A percentile compares a stretch with the other conserved stretches of the same genome.
These are phyloP conservation scores for Corinectria fuckeliana DNA, from an alignment of 2,329 filamentous ascomycete species.

Conservation along the genomic window DNA sequence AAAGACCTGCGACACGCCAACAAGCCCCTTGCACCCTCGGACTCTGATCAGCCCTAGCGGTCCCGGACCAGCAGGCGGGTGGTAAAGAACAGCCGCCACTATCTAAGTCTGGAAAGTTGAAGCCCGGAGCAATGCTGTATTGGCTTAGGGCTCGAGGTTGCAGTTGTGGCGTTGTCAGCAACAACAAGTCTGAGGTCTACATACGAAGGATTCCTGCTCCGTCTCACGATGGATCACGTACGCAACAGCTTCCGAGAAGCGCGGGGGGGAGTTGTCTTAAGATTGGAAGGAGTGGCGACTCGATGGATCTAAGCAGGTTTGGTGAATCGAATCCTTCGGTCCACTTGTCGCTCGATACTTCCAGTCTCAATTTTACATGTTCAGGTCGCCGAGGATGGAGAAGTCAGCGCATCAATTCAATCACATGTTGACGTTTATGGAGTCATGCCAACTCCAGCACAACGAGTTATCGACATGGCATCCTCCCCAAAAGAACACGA, in stretches of 20 bases:
- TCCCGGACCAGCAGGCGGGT: background rate
- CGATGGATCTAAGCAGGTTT: background rate
- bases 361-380: too few relatives aligned
- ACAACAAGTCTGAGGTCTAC: background rate
- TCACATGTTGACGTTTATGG: background rate
- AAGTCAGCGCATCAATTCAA: background rate
- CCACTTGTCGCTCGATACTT: too few relatives aligned
- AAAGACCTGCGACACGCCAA: background rate
- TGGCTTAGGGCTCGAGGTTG: background rate
- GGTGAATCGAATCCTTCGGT: background rate
- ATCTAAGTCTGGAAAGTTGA: background rate
- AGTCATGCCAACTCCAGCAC: background rate
- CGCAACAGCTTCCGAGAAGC: background rate
- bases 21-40: background rate
- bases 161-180: background rate
- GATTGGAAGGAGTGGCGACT: background rate
- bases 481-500: too few relatives aligned
- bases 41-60: background rate
- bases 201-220: background rate
- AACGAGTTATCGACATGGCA: too few relatives aligned
- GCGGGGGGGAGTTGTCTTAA: background rate
- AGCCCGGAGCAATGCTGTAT: background rate
- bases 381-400: background rate
- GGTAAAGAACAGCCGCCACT: background rate
- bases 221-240: background rate